Evolutionary conservation across 305 asterid species (phyloP).

Genomic region (Fraxinus angustifolia): DNA sequence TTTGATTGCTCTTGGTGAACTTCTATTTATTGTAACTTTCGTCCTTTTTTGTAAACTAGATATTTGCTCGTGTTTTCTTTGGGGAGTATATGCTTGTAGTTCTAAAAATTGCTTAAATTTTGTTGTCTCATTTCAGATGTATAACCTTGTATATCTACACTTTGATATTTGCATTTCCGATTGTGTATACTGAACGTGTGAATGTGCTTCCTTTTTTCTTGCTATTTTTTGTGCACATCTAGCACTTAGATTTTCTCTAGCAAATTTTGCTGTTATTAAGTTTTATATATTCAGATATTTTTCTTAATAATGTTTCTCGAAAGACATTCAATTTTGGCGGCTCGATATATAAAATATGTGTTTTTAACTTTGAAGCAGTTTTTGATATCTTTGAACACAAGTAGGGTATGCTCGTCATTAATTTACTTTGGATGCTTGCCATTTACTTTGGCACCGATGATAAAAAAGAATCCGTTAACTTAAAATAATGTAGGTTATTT

Average conservation of each 20-base stretch:
- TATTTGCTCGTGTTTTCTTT: neutral
- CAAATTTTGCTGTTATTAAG: neutral
- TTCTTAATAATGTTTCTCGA: neutral
- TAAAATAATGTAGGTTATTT: neutral
- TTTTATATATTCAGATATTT: neutral
- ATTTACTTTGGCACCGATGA: neutral
- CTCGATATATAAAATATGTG: neutral
- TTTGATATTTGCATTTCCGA: neutral
- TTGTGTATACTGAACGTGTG: neutral
- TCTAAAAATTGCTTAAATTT: neutral
- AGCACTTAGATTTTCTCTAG: neutral
- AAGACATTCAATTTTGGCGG: neutral
- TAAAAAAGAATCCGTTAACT: neutral
- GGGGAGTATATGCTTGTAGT: neutral
- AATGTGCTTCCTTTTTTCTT: neutral
- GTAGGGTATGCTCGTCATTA: neutral
- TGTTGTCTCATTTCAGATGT: neutral
- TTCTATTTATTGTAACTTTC: neutral
- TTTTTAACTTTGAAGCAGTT: neutral
- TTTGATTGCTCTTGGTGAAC: neutral
- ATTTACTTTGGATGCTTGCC: neutral
- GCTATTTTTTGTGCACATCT: neutral
- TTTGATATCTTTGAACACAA: neutral
- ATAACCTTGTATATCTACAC: neutral
- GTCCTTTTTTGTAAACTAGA: neutral